phyloP scores from a whole-genome alignment of 345 rosid species.

The Populus ilicifolia region DNA sequence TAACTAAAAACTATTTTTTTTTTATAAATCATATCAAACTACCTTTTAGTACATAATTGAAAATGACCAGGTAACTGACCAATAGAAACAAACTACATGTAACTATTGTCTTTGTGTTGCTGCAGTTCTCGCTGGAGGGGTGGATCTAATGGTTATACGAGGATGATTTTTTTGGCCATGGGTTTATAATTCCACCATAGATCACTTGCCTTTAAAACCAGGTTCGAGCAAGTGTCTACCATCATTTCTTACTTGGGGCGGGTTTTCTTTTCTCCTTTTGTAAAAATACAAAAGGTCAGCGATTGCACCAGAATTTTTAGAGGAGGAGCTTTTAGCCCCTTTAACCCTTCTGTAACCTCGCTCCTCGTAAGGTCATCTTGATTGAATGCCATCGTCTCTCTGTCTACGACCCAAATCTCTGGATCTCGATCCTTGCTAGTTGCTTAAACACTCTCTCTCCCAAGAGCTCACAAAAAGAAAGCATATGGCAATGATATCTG shows the following conservation, averaged over 20 bases:
- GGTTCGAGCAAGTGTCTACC: too few relatives aligned
- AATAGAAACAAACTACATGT: background rate
- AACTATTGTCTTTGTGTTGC: background rate
- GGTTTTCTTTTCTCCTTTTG: background rate
- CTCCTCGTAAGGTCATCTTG: too few relatives aligned
- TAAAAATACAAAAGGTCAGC: background rate
- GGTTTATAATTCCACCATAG: too few relatives aligned
- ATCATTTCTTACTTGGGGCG: too few relatives aligned
- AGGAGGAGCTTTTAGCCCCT: too few relatives aligned
- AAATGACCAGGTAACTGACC: background rate
- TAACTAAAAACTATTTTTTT: too few relatives aligned
- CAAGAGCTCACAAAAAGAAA: background rate
- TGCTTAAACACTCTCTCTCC: background rate
- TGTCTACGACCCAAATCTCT: background rate
- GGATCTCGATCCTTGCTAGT: background rate
- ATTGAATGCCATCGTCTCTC: background rate
- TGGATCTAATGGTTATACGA: background rate
- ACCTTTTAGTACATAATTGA: too few relatives aligned
- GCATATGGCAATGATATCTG: conserved; percentile 45
- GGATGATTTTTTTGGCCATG: too few relatives aligned
- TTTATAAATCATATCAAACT: too few relatives aligned
- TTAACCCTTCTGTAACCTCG: too few relatives aligned
- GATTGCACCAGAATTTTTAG: too few relatives aligned
- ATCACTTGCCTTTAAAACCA: too few relatives aligned
- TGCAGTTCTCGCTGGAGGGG: background rate